Evolutionary conservation across 2,329 filamentous ascomycete genomes (phyloP), one percentile per base, ranked within the genome.

Genomic region (Diaporthe citriasiana): DNA sequence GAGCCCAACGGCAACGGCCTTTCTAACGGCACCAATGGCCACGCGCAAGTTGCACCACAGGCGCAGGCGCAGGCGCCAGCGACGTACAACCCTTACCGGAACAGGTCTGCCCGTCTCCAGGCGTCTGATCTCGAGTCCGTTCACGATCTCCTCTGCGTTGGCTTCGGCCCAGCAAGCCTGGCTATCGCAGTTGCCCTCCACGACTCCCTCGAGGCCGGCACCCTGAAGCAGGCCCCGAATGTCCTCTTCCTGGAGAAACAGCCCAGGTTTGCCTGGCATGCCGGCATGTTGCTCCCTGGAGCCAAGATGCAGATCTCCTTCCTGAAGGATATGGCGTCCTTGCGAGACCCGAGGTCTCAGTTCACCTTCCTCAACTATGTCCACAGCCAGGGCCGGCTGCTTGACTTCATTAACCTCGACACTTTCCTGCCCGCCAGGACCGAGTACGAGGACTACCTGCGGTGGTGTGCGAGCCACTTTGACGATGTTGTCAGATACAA

Each of bases 291-390:
- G 74, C 89, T 98, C 4, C 94, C 95, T 0, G 95, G 95, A 7
- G 94, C 95, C 70, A 95, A 93, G 85, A 98, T 98, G 96, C 96
- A 98, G 82, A 98, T 98, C 78, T 97, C 94, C 13, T 98, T 98
- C 86, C 89, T 98, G 85, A 98, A 98, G 85, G 96, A 98, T 81
- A 90, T 98, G 82, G 96, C 96, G 4, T 97, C 94, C 4, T 88
- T 98, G 78, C 90, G 96, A 73, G 92, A 98, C 81, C 96, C 96
- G 10, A 91, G 93, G 76, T 97, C 94, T 77, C 90, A 95, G 79
- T 98, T 98, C 83, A 98, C 96, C 19, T 98, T 98, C 84, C 87
- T 98, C 81, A 98, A 98, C 84, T 98, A 98, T 82, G 90, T 98
- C 17, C 93, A 97, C 85, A 85, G 89, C 78, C 93, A 97, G 78